A percentile compares a stretch with the other conserved stretches of the same genome.
Evolutionary conservation across 371 early-diverging fungal species (phyloP).

Genomic region (Mucor indicus): DNA sequence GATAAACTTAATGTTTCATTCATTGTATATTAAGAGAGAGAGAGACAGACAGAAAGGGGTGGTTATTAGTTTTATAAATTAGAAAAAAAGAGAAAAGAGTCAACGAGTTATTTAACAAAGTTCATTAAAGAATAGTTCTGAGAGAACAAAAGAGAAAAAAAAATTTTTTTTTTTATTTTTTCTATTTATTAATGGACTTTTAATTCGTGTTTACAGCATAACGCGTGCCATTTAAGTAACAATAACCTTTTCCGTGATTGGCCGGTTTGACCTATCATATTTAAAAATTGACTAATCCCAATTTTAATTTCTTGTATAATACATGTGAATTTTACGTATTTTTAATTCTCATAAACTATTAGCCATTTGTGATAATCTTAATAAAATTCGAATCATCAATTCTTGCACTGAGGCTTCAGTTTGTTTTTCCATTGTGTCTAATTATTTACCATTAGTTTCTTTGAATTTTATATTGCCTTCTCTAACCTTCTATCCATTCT

Average conservation of each 20-base stretch:
- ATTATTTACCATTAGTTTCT: background rate
- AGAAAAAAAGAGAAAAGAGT: conserved; percentile 1
- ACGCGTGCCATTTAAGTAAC: no score
- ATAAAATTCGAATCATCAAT: background rate
- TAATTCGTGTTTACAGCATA: no score
- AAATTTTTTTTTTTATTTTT: background rate
- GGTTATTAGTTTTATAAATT: conserved; percentile 9
- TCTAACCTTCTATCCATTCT: conserved; percentile 42
- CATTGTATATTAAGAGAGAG: background rate
- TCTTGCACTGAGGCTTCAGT: conserved; percentile 10
- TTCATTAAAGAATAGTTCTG: background rate
- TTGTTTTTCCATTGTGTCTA: conserved; percentile 10
- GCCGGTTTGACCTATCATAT: background rate
- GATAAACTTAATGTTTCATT: conserved; percentile 21
- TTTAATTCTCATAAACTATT: background rate
- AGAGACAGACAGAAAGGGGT: conserved; percentile 1
- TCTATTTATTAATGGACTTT: no score
- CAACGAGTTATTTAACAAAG: background rate
- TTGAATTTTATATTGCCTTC: background rate
- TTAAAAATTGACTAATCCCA: no score
- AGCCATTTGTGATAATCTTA: conserved; percentile 11
- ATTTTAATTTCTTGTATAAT: background rate
- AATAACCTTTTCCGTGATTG: background rate
- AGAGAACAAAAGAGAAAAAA: background rate
- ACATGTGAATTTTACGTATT: conserved; percentile 16